Percentiles rank a stretch among this genome's conserved stretches.
Conservation (phyloP, 148 eudicot species). For the Polygonum aviculare region DNA sequence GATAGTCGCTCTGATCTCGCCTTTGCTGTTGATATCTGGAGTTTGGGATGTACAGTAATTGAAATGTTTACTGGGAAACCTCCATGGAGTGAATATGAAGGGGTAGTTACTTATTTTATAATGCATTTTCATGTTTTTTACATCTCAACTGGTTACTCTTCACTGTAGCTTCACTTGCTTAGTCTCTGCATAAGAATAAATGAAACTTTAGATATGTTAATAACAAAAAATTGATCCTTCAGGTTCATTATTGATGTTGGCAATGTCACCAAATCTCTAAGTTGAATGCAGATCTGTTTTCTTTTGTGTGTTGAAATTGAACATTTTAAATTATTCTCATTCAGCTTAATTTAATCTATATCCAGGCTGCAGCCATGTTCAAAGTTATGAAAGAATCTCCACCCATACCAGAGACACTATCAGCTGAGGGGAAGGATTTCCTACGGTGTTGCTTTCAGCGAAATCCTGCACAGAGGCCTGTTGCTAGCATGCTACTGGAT, state of each 20-base stretch:
- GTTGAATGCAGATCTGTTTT: background rate
- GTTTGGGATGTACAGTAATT: conserved; percentile 90
- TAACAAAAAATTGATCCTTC: background rate
- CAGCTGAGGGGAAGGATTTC: conserved; percentile 84
- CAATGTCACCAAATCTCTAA: background rate
- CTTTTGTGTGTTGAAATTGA: background rate
- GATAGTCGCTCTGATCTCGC: conserved; percentile 65
- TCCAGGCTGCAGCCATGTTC: conserved; percentile 95
- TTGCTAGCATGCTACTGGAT: conserved; percentile 65
- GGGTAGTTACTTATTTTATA: conserved; percentile 37
- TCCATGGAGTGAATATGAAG: conserved; percentile 91
- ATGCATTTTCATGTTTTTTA: background rate
- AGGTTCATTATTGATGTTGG: background rate
- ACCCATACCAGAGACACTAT: conserved; percentile 68
- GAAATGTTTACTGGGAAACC: conserved; percentile 94
- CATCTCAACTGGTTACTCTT: background rate
- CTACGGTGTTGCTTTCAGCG: conserved; percentile 68
- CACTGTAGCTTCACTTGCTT: background rate
- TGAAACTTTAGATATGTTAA: background rate
- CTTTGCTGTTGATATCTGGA: conserved; percentile 93
- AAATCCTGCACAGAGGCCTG: conserved; percentile 82
- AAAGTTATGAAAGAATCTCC: conserved; percentile 84
- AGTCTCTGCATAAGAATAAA: background rate
- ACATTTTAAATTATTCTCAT: background rate
- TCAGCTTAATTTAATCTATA: background rate